Percentiles rank a stretch among this genome's conserved stretches.
phyloP scores from a whole-genome alignment of 768 basidiomycete genomes.

The Leccinum pellstonianum region DNA sequence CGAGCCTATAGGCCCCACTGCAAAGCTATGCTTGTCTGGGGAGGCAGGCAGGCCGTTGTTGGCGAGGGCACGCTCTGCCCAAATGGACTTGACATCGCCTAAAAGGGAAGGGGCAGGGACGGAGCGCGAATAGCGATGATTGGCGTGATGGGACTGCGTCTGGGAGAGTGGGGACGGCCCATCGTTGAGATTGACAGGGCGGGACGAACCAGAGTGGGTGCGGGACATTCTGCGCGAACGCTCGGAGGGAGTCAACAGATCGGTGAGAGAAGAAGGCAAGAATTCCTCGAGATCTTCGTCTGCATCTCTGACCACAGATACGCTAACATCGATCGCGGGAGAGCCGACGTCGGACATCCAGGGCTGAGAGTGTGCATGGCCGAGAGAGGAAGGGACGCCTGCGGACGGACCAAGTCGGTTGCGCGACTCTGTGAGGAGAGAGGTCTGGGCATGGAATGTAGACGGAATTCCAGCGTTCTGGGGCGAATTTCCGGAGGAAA shows the following conservation, averaged over 20 bases:
- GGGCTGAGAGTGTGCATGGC: constrained; percentile 30
- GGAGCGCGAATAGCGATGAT: constrained; percentile 77
- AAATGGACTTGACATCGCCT: constrained; percentile 76
- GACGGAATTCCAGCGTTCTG: constrained; percentile 51
- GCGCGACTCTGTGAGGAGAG: constrained; percentile 38
- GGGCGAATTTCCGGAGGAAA: constrained; percentile 34
- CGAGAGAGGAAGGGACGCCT: constrained; percentile 65
- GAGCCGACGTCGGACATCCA: constrained; percentile 32
- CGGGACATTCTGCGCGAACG: constrained; percentile 78
- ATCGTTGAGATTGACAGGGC: constrained; percentile 23
- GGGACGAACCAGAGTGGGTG: constrained; percentile 50
- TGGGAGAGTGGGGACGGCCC: constrained; percentile 16
- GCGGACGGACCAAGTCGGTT: constrained; percentile 31
- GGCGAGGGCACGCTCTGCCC: constrained; percentile 57
- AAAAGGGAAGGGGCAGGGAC: constrained; percentile 77
- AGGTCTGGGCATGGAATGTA: constrained; percentile 76
- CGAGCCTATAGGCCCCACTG: constrained; percentile 24
- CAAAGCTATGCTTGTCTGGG: constrained; percentile 32
- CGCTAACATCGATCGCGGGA: constrained; percentile 16
- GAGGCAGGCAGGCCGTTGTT: constrained; percentile 37
- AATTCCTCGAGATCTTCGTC: constrained; percentile 88
- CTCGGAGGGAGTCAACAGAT: constrained; percentile 88
- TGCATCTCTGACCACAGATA: constrained; percentile 45
- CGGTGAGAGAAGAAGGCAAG: constrained; percentile 82
- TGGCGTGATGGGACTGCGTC: constrained; percentile 25